Conservation (phyloP, 2,329 filamentous ascomycete genomes). For the Basipetospora chlamydospora region DNA sequence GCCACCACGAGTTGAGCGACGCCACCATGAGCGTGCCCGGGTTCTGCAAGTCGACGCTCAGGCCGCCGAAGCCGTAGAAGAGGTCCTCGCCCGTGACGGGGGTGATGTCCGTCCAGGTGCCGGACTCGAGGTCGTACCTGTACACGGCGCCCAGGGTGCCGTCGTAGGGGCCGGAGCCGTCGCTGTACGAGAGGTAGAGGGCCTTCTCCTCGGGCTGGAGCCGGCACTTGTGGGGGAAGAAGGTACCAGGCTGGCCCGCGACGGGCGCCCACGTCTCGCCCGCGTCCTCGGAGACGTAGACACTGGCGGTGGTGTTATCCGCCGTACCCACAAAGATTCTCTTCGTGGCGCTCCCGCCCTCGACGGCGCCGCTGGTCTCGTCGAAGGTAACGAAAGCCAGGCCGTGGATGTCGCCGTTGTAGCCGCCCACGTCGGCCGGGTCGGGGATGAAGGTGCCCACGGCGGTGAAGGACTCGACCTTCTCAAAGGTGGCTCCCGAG, state of each 20-base stretch:
- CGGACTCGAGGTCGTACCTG: conserved; percentile 33
- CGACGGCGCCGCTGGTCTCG: conserved; percentile 28
- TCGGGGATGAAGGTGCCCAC: conserved; percentile 33
- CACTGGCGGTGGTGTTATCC: conserved; percentile 34
- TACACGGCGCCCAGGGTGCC: conserved; percentile 37
- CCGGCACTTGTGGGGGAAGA: conserved; percentile 38
- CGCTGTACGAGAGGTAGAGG: conserved; percentile 39
- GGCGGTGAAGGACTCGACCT: conserved; percentile 36
- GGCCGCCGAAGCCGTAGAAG: conserved; percentile 40
- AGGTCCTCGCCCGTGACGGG: conserved; percentile 31
- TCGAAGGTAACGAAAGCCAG: conserved; percentile 41
- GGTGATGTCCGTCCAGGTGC: conserved; percentile 41
- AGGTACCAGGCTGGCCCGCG: conserved; percentile 32
- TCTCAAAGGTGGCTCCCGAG: conserved; percentile 35
- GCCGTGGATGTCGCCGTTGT: conserved; percentile 30
- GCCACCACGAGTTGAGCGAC: conserved; percentile 43
- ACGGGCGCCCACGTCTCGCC: conserved; percentile 37
- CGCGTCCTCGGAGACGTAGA: conserved; percentile 39
- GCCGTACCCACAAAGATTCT: conserved; percentile 42
- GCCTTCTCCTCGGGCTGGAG: conserved; percentile 35
- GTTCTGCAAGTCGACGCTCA: conserved; percentile 36
- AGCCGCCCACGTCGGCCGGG: conserved; percentile 27
- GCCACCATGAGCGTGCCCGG: conserved; percentile 43
- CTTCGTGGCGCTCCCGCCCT: conserved; percentile 29
- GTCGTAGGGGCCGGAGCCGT: conserved; percentile 43